Base-by-base conservation (phyloP, 257 asterid species). In the Solanum ossicruentum region DNA sequence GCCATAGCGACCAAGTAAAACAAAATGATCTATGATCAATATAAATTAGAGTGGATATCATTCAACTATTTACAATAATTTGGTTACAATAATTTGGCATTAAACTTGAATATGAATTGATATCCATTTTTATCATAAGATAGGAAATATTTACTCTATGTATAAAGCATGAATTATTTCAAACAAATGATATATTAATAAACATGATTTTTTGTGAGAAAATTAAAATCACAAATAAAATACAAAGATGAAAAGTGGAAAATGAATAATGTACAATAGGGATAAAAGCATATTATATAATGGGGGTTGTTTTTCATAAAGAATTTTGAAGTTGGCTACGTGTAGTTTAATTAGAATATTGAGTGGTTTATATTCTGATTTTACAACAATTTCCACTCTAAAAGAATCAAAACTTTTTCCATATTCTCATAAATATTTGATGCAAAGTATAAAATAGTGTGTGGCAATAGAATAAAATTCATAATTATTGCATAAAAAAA, bases 1-100 rank as follows among this genome's bases (percentile, higher is more conserved):
- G 8, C 8, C 8, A 1, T 0, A 43, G 0, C 8, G 1, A 43
- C 7, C 9, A 1, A 8, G 9, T 8, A 43, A 43, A 8, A 43
- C 2, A 8, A 7, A 7, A 43, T 6, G 2, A 43, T 43, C 47
- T 43, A 8, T 43, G 10, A 43, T 43, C 47, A 43, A 43, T 43
- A 43, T 43, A 6, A 43, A 43, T 43, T 6, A 43, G 47, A 43
- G 47, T 43, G 47, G 47, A 36, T 36, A 36, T 32, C 36, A 32
- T 32, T 32, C 36, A 32, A 32, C 36, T 32, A 32, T 32, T 32
- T 32, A 32, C 36, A 32, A 32, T 32, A 32, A 32, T 32, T 32
- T 32, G 36, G 36, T 32, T 32, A 3, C 36, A 32, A 32, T 32
- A 32, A 32, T 32, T 32, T 32, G 36, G 36, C 36, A 32, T 32